These are phyloP conservation scores for Ceraceosorus guamensis DNA, from an alignment of 1,284 basidiomycete species.

Conservation along the genomic window DNA sequence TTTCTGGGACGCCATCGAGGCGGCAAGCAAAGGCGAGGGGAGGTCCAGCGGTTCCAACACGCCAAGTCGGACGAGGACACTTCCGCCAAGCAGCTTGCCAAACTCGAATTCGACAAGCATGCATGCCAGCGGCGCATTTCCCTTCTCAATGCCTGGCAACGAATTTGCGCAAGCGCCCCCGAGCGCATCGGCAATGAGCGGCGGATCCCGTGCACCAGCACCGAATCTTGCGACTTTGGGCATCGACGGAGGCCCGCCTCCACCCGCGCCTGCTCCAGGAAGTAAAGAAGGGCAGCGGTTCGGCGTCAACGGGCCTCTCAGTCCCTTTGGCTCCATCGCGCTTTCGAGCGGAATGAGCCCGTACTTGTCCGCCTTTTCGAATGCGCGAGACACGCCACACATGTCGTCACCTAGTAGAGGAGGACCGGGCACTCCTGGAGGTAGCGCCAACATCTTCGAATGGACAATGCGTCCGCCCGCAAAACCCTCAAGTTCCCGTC, in stretches of 20 bases:
- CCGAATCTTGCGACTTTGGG: neutral
- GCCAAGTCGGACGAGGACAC: no score
- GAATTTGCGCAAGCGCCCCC: no score
- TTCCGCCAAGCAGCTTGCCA: no score
- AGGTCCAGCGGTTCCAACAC: neutral
- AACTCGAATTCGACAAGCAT: no score
- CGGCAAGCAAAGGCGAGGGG: slow-evolving; percentile 2
- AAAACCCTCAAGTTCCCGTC: slow-evolving; percentile 8
- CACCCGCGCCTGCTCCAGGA: neutral
- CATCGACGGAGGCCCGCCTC: neutral
- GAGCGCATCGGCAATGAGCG: no score
- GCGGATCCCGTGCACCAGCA: no score
- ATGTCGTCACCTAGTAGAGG: slow-evolving; percentile 32
- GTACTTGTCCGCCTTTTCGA: slow-evolving; percentile 45
- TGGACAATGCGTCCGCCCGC: slow-evolving; percentile 14
- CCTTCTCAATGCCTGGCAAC: no score
- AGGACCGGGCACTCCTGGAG: slow-evolving; percentile 9
- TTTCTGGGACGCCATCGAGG: slow-evolving; percentile 24
- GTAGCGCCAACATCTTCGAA: slow-evolving; percentile 13
- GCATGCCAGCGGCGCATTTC: no score
- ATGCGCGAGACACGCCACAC: slow-evolving; percentile 43
- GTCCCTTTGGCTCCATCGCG: slow-evolving; percentile 43
- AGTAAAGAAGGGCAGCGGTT: slow-evolving; percentile 34
- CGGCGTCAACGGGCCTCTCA: slow-evolving; percentile 33
- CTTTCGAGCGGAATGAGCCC: slow-evolving; percentile 43